Evolutionary conservation across 176 grass and related monocot genomes (phyloP), one percentile per base, ranked within the genome.

Genomic region (Oryza longistaminata): DNA sequence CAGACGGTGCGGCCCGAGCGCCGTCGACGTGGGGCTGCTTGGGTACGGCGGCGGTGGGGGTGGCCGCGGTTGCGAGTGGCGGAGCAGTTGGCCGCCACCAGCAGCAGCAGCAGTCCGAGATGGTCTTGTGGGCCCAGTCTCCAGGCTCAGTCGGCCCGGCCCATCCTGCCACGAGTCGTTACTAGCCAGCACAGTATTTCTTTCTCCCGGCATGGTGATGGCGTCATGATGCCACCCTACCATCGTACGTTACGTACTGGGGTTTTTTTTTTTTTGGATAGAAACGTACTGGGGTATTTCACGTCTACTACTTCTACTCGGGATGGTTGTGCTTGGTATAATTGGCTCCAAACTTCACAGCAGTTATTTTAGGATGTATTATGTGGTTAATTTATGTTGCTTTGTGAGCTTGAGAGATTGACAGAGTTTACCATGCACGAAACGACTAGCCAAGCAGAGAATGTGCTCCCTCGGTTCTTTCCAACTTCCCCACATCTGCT

Each of bases 71-170:
- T 34, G 74, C 26, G 40, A 21, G 43, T 39, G 80, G 45, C 24
- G 70, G 66, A 6, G 70, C 53, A 24, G 74, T 71, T 64, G 82
- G 52, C 0, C 65, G 33, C 27, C 58, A 77, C 14, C 39, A 40
- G 1, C 75, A 40, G 21, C 75, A 40, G 21, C 69, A 62, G 9
- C 66, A 82, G 53, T 29, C 70, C 24, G 88, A 88, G 70, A 88
- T 81, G 85, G 91, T 71, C 52, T 66, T 88, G 69, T 94, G 87
- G 85, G 78, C 87, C 61, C 87, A 85, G 37, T 2, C 52, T 10
- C 39, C 77, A 11, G 17, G 53, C 11, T 40, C 21, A 15, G 71
- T 76, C 31, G 66, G 68, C 2, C 73, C 68, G 65, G 50, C 35
- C 70, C 64, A 84, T 25, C 64, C 25, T 44, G 37, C 64, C 11